Conservation (phyloP, 768 basidiomycete genomes). For the Royoungia palumana region DNA sequence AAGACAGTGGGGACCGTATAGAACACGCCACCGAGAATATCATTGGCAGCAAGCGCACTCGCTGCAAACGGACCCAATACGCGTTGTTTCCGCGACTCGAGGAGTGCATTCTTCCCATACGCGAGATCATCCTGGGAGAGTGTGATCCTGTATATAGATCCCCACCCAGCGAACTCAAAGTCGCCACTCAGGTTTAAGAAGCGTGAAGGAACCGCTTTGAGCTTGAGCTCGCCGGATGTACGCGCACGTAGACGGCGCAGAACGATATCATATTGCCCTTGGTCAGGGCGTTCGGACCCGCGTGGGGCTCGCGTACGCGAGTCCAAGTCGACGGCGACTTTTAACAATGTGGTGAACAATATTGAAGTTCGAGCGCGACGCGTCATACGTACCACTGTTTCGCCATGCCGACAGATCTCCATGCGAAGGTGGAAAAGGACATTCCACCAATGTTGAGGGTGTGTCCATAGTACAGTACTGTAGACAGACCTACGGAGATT, state of each 20-base stretch:
- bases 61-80: constrained; percentile 63
- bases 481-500: not conserved
- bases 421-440: not conserved
- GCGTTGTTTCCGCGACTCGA: constrained; percentile 31
- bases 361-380: not conserved
- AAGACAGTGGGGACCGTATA: constrained; percentile 68
- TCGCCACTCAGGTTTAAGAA: constrained; percentile 59
- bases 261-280: constrained; percentile 53
- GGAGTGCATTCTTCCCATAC: constrained; percentile 31
- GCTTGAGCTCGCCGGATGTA: constrained; percentile 41
- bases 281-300: constrained; percentile 27
- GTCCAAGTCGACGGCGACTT: not conserved
- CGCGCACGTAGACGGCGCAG: constrained; percentile 57
- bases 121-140: constrained; percentile 43
- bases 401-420: not conserved
- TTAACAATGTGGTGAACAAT: not conserved
- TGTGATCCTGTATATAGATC: constrained; percentile 45
- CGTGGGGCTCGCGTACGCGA: constrained; percentile 29
- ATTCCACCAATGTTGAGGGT: constrained; percentile 1
- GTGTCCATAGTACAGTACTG: constrained; percentile 7
- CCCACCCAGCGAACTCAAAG: constrained; percentile 76
- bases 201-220: constrained; percentile 47
- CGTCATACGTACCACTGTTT: constrained; percentile 6
- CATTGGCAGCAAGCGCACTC: constrained; percentile 64
- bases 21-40: constrained; percentile 64